Evolutionary conservation across 2,329 filamentous ascomycete species (phyloP).

Genomic region (Neurospora sp.): DNA sequence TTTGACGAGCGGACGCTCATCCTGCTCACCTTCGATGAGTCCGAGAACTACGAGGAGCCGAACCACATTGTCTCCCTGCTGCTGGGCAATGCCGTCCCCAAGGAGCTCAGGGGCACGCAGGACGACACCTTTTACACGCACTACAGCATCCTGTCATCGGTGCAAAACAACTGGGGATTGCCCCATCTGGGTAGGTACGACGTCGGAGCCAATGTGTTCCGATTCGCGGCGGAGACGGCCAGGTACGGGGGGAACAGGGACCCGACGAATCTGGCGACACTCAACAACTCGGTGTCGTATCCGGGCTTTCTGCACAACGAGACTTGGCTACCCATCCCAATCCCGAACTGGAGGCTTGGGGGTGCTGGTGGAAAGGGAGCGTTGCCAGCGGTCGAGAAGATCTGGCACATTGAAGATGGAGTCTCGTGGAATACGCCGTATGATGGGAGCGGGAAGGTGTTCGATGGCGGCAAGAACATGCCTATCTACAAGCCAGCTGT

Average conservation of each 20-base stretch:
- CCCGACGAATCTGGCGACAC: conserved; percentile 24
- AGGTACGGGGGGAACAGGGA: conserved; percentile 23
- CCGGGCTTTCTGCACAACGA: conserved; percentile 30
- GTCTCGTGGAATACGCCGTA: conserved; percentile 29
- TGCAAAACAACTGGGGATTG: conserved; percentile 33
- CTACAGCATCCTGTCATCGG: conserved; percentile 31
- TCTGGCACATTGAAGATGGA: conserved; percentile 22
- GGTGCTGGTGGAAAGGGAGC: conserved; percentile 34
- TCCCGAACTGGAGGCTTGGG: conserved; percentile 32
- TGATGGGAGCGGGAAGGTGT: conserved; percentile 33
- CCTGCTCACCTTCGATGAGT: conserved; percentile 50
- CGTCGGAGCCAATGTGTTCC: conserved; percentile 23
- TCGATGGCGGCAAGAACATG: conserved; percentile 29
- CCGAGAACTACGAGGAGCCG: conserved; percentile 38
- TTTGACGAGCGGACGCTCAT: conserved; percentile 46
- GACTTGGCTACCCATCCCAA: conserved; percentile 23
- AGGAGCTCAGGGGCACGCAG: conserved; percentile 34
- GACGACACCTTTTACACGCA: conserved; percentile 41
- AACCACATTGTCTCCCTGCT: conserved; percentile 46
- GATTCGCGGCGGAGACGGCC: conserved; percentile 15
- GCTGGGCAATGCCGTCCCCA: conserved; percentile 43
- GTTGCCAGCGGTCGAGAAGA: conserved; percentile 22
- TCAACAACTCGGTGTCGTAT: conserved; percentile 34
- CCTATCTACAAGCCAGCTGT: conserved; percentile 30
- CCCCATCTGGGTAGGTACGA: conserved; percentile 34